Conservation (phyloP, 352 stramenopile genomes). For the Globisporangium cederbergense region DNA sequence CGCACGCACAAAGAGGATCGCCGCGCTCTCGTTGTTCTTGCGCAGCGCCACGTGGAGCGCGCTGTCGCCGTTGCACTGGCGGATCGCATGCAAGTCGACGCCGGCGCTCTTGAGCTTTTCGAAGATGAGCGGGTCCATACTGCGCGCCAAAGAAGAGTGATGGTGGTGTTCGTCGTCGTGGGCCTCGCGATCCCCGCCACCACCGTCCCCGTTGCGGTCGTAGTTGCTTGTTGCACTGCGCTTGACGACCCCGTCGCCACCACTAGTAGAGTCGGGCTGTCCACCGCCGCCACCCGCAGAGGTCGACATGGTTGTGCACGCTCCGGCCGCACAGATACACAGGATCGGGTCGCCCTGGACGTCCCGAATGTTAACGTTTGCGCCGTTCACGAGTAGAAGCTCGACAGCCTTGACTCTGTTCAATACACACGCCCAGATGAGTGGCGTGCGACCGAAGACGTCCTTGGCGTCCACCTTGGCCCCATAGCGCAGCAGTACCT, state of each 20-base stretch:
- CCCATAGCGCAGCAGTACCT: conserved; percentile 60
- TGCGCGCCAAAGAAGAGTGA: conserved; percentile 25
- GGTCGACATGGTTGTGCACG: conserved; percentile 24
- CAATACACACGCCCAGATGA: conserved; percentile 73
- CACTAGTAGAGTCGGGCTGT: background rate
- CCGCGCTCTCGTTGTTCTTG: conserved; percentile 60
- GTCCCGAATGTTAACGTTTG: conserved; percentile 59
- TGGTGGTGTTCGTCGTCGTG: conserved; percentile 21
- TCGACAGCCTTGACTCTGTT: conserved; percentile 62
- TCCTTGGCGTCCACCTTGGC: conserved; percentile 56
- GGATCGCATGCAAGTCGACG: conserved; percentile 52
- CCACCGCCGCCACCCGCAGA: background rate
- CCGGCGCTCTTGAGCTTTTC: conserved; percentile 42
- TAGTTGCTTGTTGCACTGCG: conserved; percentile 5
- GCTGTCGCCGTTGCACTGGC: conserved; percentile 62
- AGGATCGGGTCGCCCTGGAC: conserved; percentile 61
- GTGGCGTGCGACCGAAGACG: conserved; percentile 61
- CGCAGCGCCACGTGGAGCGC: conserved; percentile 75
- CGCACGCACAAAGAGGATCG: conserved; percentile 63
- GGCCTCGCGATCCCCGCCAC: conserved; percentile 24
- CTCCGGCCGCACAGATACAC: conserved; percentile 58
- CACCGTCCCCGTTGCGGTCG: conserved; percentile 23
- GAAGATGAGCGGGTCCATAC: conserved; percentile 53
- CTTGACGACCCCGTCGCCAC: background rate
- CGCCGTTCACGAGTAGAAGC: conserved; percentile 46